Conservation (phyloP, 2,329 filamentous ascomycete genomes). For the Penicillium sp. region DNA sequence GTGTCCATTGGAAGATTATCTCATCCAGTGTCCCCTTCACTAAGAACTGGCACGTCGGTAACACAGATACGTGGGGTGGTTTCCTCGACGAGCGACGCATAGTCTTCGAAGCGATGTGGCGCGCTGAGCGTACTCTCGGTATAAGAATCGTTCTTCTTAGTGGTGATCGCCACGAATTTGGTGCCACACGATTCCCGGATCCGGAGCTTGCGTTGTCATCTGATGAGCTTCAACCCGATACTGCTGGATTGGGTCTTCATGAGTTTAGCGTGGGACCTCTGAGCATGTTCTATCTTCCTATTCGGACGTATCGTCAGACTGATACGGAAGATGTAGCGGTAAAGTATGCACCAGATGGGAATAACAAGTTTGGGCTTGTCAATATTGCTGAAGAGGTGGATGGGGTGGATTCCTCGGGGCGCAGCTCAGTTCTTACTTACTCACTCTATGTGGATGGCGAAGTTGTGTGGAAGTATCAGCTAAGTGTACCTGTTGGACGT, state of each 20-base stretch:
- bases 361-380: slow-evolving; percentile 83
- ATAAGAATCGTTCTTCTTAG: slow-evolving; percentile 80
- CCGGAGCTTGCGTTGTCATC: slow-evolving; percentile 25
- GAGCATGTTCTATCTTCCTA: slow-evolving; percentile 89
- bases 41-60: slow-evolving; percentile 92
- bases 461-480: slow-evolving; percentile 67
- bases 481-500: slow-evolving; percentile 36
- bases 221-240: slow-evolving; percentile 21
- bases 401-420: slow-evolving; percentile 15
- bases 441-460: slow-evolving; percentile 78
- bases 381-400: slow-evolving; percentile 70
- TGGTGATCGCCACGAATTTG: slow-evolving; percentile 96
- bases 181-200: slow-evolving; percentile 73
- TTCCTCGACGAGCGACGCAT: slow-evolving; percentile 77
- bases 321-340: slow-evolving; percentile 81
- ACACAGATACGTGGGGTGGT: slow-evolving; percentile 89
- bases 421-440: slow-evolving; percentile 70
- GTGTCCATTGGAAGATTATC: slow-evolving; percentile 91
- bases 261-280: slow-evolving; percentile 92
- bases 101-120: slow-evolving; percentile 91
- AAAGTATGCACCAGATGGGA: slow-evolving; percentile 79
- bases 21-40: slow-evolving; percentile 92
- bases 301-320: slow-evolving; percentile 77
- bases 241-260: slow-evolving; percentile 55
- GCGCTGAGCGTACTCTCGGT: slow-evolving; percentile 67